phyloP scores from a whole-genome alignment of 805 yeast genomes.

The Vanderwaltozyma polyspora region DNA sequence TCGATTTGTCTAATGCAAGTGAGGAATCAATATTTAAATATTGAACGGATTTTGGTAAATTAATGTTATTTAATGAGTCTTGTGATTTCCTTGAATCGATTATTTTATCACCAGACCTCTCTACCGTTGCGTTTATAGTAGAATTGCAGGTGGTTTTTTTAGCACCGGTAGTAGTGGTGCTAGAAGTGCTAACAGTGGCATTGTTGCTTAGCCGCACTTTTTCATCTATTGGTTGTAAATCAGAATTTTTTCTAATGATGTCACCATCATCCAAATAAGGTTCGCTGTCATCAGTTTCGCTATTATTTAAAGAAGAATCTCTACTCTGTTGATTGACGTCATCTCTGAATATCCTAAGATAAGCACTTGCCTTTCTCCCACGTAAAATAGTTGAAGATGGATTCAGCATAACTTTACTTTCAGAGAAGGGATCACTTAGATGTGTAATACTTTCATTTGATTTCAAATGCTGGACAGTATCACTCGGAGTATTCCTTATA shows the following conservation, averaged over 20 bases:
- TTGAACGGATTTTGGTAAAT: background rate
- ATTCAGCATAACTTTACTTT: too few relatives aligned
- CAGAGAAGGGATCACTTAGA: background rate
- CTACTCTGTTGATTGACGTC: too few relatives aligned
- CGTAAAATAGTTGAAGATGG: conserved; percentile 11
- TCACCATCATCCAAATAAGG: background rate
- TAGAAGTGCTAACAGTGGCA: too few relatives aligned
- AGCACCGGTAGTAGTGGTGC: background rate
- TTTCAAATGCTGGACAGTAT: background rate
- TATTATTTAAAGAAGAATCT: too few relatives aligned
- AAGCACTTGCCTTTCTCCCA: conserved; percentile 28
- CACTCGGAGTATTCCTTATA: too few relatives aligned
- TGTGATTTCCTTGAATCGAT: background rate
- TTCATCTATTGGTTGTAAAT: too few relatives aligned
- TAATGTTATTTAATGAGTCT: too few relatives aligned
- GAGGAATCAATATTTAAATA: background rate
- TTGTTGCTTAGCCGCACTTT: background rate
- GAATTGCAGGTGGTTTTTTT: too few relatives aligned
- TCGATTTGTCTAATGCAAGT: background rate
- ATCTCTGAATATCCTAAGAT: conserved; percentile 25
- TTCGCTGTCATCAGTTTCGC: background rate
- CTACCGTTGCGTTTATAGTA: too few relatives aligned
- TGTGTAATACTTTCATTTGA: background rate
- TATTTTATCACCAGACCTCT: background rate
- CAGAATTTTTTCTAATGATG: background rate